phyloP scores from a whole-genome alignment of 1,284 basidiomycete species.

The Leccinum variabile region DNA sequence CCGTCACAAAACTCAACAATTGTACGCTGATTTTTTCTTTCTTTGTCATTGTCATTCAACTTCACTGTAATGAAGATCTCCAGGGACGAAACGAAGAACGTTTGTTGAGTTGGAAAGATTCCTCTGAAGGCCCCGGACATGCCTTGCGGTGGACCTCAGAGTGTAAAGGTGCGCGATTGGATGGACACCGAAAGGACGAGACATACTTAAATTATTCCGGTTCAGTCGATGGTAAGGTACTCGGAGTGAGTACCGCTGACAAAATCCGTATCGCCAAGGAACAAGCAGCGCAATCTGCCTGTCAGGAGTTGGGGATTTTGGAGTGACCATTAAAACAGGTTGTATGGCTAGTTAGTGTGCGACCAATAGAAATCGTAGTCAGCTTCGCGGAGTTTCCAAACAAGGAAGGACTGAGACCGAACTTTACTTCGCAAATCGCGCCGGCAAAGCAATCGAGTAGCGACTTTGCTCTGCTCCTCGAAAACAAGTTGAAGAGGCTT shows the following conservation, averaged over 20 bases:
- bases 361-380: neutral
- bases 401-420: conserved; percentile 12
- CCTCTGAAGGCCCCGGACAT: conserved; percentile 41
- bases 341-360: conserved; percentile 1
- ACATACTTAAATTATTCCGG: conserved; percentile 2
- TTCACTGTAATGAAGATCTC: conserved; percentile 39
- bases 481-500: neutral
- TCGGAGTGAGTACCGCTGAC: conserved; percentile 44
- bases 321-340: conserved; percentile 9
- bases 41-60: neutral
- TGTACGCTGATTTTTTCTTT: conserved; percentile 36
- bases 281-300: conserved; percentile 50
- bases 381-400: conserved; percentile 38
- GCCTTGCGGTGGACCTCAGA: conserved; percentile 48
- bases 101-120: conserved; percentile 44
- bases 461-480: neutral
- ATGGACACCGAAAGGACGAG: neutral
- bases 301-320: conserved; percentile 33
- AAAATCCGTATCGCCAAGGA: conserved; percentile 49
- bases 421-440: conserved; percentile 9
- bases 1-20: conserved; percentile 52
- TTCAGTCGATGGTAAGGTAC: conserved; percentile 48
- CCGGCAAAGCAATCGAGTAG: neutral
- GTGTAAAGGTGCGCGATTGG: conserved; percentile 50
- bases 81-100: conserved; percentile 34